Evolutionary conservation across 305 asterid species (phyloP).

Genomic region (Solanum aculeatissimum): DNA sequence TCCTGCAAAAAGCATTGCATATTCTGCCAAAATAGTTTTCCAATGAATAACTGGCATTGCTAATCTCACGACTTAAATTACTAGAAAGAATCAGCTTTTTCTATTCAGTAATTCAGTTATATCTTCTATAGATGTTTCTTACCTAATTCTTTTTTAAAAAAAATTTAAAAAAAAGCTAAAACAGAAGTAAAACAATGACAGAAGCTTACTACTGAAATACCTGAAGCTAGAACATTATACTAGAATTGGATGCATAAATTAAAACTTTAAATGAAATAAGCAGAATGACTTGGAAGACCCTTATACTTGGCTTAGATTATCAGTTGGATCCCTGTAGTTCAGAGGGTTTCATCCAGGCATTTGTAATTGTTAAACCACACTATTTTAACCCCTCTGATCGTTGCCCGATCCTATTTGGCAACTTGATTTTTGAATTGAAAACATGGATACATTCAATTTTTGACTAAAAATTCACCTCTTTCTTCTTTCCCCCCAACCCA

Average conservation of each 20-base stretch:
- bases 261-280: background rate
- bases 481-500: too few relatives aligned
- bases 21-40: background rate
- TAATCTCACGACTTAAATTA: background rate
- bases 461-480: too few relatives aligned
- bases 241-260: background rate
- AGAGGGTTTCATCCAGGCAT: too few relatives aligned
- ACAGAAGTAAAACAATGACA: background rate
- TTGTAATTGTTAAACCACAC: too few relatives aligned
- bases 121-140: background rate
- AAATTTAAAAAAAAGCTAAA: background rate
- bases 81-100: background rate
- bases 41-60: background rate
- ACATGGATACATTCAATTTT: too few relatives aligned
- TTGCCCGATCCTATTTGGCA: too few relatives aligned
- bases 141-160: background rate
- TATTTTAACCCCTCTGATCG: too few relatives aligned
- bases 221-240: background rate
- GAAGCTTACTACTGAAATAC: background rate
- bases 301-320: too few relatives aligned
- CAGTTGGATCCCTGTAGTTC: too few relatives aligned
- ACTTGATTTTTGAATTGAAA: too few relatives aligned
- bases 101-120: background rate
- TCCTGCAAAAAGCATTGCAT: background rate
- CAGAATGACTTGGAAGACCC: too few relatives aligned